Conservation (phyloP, 768 basidiomycete species). For the Holtermannia corniformis region DNA sequence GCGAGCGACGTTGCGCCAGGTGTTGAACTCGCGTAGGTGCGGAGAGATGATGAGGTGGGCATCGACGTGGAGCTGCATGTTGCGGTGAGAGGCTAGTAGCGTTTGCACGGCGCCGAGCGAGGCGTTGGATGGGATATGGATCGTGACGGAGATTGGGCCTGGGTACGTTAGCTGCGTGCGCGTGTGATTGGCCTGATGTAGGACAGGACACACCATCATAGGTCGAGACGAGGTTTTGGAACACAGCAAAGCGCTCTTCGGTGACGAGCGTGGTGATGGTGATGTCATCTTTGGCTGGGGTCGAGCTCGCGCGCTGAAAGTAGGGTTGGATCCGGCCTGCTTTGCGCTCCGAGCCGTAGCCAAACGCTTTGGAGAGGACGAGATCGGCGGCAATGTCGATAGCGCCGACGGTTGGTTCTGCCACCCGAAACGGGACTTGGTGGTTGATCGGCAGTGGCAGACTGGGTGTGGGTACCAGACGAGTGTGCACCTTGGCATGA, state of each 20-base stretch:
- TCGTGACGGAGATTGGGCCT: not conserved
- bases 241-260: slow-evolving; percentile 1
- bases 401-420: too few species aligned
- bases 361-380: too few species aligned
- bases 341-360: too few species aligned
- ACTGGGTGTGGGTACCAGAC: too few species aligned
- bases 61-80: slow-evolving; percentile 66
- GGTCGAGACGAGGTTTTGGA: not conserved
- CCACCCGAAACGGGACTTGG: too few species aligned
- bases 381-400: too few species aligned
- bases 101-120: not conserved
- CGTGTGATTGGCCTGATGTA: not conserved
- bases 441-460: too few species aligned
- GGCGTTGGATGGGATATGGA: not conserved
- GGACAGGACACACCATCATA: not conserved
- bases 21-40: slow-evolving; percentile 70
- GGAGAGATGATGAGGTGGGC: slow-evolving; percentile 76
- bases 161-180: not conserved
- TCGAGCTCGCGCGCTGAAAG: not conserved
- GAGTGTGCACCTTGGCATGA: too few species aligned
- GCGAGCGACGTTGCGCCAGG: slow-evolving; percentile 79
- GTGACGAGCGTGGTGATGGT: not conserved
- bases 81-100: slow-evolving; percentile 55
- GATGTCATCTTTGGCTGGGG: not conserved
- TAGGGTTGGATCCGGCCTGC: too few species aligned